phyloP scores from a whole-genome alignment of 257 asterid genomes.

The Nicotiana undulata region DNA sequence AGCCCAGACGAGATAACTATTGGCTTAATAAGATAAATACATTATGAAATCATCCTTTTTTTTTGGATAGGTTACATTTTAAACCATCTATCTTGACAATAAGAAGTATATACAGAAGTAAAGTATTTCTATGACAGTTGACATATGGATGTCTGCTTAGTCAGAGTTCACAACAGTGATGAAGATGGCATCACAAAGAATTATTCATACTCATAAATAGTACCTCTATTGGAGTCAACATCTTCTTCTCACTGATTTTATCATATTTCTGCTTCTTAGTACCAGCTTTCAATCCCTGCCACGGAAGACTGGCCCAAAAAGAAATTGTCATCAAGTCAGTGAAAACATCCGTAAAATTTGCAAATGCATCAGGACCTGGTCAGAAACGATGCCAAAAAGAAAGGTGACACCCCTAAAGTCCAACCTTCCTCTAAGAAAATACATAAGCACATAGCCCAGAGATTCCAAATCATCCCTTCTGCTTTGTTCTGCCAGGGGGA shows the following conservation, averaged over 20 bases:
- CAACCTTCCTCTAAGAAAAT: constrained; percentile 95
- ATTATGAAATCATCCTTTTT: background rate
- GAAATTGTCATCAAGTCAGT: background rate
- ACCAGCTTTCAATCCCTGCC: constrained; percentile 98
- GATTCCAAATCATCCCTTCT: constrained; percentile 97
- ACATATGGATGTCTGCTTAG: background rate
- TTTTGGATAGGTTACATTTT: background rate
- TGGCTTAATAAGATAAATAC: background rate
- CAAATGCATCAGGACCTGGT: background rate
- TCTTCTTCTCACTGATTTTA: constrained; percentile 92
- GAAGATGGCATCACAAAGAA: background rate
- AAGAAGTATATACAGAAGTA: background rate
- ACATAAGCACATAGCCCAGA: constrained; percentile 96
- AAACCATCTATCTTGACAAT: background rate
- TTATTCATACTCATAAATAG: constrained; percentile 3
- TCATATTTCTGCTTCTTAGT: constrained; percentile 96
- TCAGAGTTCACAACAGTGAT: background rate
- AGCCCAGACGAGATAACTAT: background rate
- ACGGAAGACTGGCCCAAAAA: constrained; percentile 63
- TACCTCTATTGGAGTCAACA: constrained; percentile 92
- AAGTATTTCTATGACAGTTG: background rate
- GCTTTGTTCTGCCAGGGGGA: constrained; percentile 69
- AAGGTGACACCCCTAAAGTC: constrained; percentile 9
- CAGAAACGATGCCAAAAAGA: background rate
- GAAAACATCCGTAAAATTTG: background rate